Conservation (phyloP, 352 stramenopile genomes). For the Phytophthora tubulina region DNA sequence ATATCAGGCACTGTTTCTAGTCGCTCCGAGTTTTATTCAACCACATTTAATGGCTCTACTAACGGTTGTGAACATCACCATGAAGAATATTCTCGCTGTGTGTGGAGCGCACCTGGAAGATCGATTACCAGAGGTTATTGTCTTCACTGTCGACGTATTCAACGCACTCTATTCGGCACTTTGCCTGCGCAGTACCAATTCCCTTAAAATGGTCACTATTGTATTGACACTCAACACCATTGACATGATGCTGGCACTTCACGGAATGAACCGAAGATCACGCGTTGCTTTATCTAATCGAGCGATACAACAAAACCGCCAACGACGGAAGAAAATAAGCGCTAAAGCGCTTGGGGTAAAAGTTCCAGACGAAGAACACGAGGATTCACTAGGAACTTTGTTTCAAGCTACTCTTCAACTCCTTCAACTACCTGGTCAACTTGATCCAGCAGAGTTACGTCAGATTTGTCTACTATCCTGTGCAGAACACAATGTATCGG, state of each 20-base stretch:
- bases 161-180: constrained; percentile 48
- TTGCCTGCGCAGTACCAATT: constrained; percentile 45
- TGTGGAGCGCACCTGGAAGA: constrained; percentile 44
- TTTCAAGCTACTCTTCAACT: constrained; percentile 38
- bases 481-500: constrained; percentile 38
- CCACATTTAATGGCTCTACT: constrained; percentile 33
- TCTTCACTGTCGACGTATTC: constrained; percentile 54
- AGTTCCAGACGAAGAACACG: neutral
- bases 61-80: constrained; percentile 47
- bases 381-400: constrained; percentile 36
- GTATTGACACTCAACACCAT: constrained; percentile 32
- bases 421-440: constrained; percentile 39
- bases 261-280: constrained; percentile 36
- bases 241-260: constrained; percentile 27
- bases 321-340: constrained; percentile 17
- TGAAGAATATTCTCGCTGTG: constrained; percentile 38
- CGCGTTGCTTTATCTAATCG: constrained; percentile 26
- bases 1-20: constrained; percentile 36
- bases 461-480: constrained; percentile 47
- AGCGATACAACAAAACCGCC: constrained; percentile 15
- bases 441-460: constrained; percentile 42
- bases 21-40: constrained; percentile 12
- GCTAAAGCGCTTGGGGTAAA: neutral
- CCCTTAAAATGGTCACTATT: constrained; percentile 34
- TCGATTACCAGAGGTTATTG: constrained; percentile 45